Percentiles rank a stretch among this genome's conserved stretches.
phyloP scores from a whole-genome alignment of 805 yeast species.

The Cyberlindnera mycetangii region DNA sequence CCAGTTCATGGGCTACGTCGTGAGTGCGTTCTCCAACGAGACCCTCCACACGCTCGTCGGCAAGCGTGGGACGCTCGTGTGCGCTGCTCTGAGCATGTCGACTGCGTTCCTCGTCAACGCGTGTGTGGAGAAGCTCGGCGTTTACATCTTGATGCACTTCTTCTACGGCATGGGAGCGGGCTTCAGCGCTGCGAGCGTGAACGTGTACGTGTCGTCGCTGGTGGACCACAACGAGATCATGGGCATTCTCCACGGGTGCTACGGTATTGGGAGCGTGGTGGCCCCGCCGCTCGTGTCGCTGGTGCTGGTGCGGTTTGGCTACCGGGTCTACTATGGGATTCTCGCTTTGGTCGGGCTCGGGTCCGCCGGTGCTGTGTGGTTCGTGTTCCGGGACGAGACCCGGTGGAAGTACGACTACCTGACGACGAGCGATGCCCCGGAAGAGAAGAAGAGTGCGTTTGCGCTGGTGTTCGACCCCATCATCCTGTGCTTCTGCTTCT shows the following conservation, averaged over 20 bases:
- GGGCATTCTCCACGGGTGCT: slow-evolving; percentile 64
- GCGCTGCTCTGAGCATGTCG: slow-evolving; percentile 37
- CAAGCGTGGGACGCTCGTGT: slow-evolving; percentile 41
- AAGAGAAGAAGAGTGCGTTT: slow-evolving; percentile 3
- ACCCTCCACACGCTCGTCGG: slow-evolving; percentile 43
- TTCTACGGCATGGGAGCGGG: slow-evolving; percentile 57
- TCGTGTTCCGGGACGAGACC: slow-evolving; percentile 47
- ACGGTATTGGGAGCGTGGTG: slow-evolving; percentile 70
- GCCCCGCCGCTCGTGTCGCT: slow-evolving; percentile 63
- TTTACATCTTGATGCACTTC: slow-evolving; percentile 35
- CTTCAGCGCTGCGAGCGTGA: slow-evolving; percentile 49
- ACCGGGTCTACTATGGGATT: slow-evolving; percentile 22
- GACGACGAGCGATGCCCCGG: not conserved
- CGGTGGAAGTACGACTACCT: slow-evolving; percentile 31
- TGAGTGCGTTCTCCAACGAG: slow-evolving; percentile 49
- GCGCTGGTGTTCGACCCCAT: slow-evolving; percentile 29
- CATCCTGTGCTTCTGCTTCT: slow-evolving; percentile 48
- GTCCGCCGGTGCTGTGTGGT: slow-evolving; percentile 29
- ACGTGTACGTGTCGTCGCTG: slow-evolving; percentile 46
- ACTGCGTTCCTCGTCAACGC: slow-evolving; percentile 22
- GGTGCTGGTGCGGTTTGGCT: slow-evolving; percentile 30
- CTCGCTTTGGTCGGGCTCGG: slow-evolving; percentile 36
- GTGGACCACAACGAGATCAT: slow-evolving; percentile 53
- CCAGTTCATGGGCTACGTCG: slow-evolving; percentile 52
- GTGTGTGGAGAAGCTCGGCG: not conserved